A percentile compares a stretch with the other conserved stretches of the same genome.
Conservation (phyloP, 805 yeast genomes). For the Hanseniaspora jakobsenii region DNA sequence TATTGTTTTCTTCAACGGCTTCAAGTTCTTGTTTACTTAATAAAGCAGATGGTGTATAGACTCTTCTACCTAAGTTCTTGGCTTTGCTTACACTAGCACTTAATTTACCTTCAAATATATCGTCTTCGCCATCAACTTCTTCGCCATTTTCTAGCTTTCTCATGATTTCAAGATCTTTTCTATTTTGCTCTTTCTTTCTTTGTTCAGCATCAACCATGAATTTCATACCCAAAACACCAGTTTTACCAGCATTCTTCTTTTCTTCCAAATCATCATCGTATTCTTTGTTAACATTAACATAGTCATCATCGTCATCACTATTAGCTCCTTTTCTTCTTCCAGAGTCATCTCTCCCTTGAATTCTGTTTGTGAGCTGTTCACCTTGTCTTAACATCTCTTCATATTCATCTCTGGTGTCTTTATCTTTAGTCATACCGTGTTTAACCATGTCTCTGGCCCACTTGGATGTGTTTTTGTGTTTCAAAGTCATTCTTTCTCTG, state of each 20-base stretch:
- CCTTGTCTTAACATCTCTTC: slow-evolving; percentile 91
- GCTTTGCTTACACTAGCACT: slow-evolving; percentile 36
- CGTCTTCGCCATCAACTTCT: slow-evolving; percentile 35
- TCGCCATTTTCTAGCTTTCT: slow-evolving; percentile 33
- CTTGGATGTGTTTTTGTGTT: slow-evolving; percentile 74
- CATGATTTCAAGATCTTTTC: slow-evolving; percentile 39
- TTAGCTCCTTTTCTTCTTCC: slow-evolving; percentile 34
- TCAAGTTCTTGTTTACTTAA: slow-evolving; percentile 33
- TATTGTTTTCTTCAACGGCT: slow-evolving; percentile 37
- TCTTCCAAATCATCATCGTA: slow-evolving; percentile 30
- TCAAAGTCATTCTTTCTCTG: slow-evolving; percentile 79
- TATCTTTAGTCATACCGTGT: slow-evolving; percentile 82
- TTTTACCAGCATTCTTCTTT: slow-evolving; percentile 49
- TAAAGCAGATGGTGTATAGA: slow-evolving; percentile 48
- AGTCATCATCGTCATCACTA: slow-evolving; percentile 27
- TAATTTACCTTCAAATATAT: slow-evolving; percentile 27
- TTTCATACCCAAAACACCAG: slow-evolving; percentile 88
- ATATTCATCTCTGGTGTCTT: slow-evolving; percentile 70
- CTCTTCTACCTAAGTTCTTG: slow-evolving; percentile 67
- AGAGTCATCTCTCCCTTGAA: slow-evolving; percentile 53
- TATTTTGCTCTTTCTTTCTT: slow-evolving; percentile 48
- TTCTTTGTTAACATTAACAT: slow-evolving; percentile 40
- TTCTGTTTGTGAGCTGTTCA: slow-evolving; percentile 59
- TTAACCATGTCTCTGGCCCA: slow-evolving; percentile 89
- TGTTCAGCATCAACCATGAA: slow-evolving; percentile 88